Evolutionary conservation across 2,329 filamentous ascomycete genomes (phyloP).

Genomic region (Setomelanomma holmii): DNA sequence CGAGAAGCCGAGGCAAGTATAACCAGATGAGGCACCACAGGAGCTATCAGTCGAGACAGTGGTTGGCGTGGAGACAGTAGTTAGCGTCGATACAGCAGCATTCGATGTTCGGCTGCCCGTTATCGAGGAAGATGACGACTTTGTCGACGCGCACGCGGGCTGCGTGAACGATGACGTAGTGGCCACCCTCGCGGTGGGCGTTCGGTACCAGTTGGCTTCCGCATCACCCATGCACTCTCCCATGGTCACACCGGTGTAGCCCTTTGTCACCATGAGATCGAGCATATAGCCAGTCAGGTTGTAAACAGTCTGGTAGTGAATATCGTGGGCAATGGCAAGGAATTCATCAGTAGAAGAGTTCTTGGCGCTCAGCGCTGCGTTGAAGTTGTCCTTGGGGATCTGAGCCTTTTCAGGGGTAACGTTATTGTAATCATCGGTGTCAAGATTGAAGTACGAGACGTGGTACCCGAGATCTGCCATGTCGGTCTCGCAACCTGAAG

Average conservation of each 20-base stretch:
- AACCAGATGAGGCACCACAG: conserved; percentile 28
- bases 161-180: conserved; percentile 16
- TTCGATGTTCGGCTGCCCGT: conserved; percentile 14
- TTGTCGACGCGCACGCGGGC: conserved; percentile 15
- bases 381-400: conserved; percentile 49
- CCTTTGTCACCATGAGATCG: conserved; percentile 40
- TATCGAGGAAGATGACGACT: conserved; percentile 19
- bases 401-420: conserved; percentile 38
- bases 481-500: conserved; percentile 45
- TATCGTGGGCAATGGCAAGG: conserved; percentile 61
- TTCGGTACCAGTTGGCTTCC: conserved; percentile 56
- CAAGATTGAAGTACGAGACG: conserved; percentile 67
- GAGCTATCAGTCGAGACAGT: conserved; percentile 15
- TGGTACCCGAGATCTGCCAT: conserved; percentile 61
- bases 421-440: conserved; percentile 57
- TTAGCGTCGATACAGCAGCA: conserved; percentile 7
- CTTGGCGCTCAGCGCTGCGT: conserved; percentile 47
- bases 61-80: conserved; percentile 5
- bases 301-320: conserved; percentile 53
- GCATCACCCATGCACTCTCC: conserved; percentile 56
- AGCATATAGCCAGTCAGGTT: conserved; percentile 54
- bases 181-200: conserved; percentile 12
- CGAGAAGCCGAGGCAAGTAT: conserved; percentile 29
- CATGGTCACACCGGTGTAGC: conserved; percentile 53
- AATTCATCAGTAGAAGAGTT: conserved; percentile 44